Conservation (phyloP, 2,329 filamentous ascomycete genomes). For the Eurotiales sp. region DNA sequence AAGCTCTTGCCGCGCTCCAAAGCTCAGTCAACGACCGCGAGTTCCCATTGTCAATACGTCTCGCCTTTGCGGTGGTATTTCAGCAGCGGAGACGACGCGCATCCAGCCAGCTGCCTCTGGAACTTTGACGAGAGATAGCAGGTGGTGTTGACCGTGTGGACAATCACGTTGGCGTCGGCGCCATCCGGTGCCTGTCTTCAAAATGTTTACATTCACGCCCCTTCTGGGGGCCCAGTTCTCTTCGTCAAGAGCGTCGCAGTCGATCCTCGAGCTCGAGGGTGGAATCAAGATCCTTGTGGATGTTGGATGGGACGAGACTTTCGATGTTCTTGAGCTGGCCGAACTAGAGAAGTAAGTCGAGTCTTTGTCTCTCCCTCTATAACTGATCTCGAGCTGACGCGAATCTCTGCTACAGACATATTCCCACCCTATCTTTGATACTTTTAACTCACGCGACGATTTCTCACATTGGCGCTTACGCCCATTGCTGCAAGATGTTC, state of each 20-base stretch:
- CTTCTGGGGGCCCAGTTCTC: constrained; percentile 82
- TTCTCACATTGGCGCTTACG: constrained; percentile 86
- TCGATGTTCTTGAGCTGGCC: constrained; percentile 75
- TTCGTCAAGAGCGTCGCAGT: constrained; percentile 81
- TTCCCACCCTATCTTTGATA: constrained; percentile 86
- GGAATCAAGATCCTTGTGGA: constrained; percentile 94
- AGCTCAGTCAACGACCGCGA: not conserved
- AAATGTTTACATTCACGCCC: constrained; percentile 94
- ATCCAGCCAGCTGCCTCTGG: not conserved
- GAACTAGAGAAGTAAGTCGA: constrained; percentile 78
- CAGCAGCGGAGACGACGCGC: not conserved
- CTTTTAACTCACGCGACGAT: constrained; percentile 92
- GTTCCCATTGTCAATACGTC: not conserved
- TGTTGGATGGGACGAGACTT: constrained; percentile 92
- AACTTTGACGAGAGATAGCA: not conserved
- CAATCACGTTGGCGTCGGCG: not conserved
- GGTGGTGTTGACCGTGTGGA: not conserved
- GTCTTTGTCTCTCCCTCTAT: not conserved
- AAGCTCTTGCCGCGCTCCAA: not conserved
- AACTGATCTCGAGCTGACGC: constrained; percentile 15
- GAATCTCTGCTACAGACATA: constrained; percentile 57
- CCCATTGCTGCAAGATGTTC: constrained; percentile 95
- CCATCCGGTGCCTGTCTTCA: constrained; percentile 15
- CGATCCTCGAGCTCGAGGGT: constrained; percentile 93
- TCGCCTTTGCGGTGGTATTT: not conserved